phyloP scores from a whole-genome alignment of 306 rosid species.

The Corylus avellana region DNA sequence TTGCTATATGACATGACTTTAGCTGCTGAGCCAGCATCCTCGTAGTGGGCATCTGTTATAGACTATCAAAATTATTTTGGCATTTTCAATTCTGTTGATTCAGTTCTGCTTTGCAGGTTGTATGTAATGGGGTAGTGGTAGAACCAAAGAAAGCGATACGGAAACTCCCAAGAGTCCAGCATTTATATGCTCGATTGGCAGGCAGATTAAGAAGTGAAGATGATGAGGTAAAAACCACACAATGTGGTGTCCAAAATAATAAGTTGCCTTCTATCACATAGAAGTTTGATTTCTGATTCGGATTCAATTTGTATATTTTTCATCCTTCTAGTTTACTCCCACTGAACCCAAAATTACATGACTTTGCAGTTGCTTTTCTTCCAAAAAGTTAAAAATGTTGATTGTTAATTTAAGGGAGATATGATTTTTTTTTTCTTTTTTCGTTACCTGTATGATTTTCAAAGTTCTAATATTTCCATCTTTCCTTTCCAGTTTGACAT shows the following conservation, averaged over 20 bases:
- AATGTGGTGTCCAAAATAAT: constrained; percentile 7
- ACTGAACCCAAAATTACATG: not conserved
- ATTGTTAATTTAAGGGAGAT: constrained; percentile 11
- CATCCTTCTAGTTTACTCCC: not conserved
- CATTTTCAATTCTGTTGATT: not conserved
- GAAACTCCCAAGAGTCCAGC: constrained; percentile 88
- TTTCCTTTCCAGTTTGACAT: constrained; percentile 60
- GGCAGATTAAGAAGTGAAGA: constrained; percentile 74
- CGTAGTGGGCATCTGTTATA: not conserved
- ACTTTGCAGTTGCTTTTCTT: not conserved
- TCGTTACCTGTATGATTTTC: not conserved
- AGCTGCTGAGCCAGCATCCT: not conserved
- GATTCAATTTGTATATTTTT: not conserved
- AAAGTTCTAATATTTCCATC: constrained; percentile 14
- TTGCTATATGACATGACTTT: not conserved
- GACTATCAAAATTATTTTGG: not conserved
- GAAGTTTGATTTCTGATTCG: constrained; percentile 1
- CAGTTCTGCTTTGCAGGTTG: constrained; percentile 53
- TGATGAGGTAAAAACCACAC: constrained; percentile 69
- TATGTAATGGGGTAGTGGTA: constrained; percentile 60
- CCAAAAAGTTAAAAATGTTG: constrained; percentile 11
- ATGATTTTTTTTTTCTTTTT: not conserved
- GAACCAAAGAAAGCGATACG: constrained; percentile 71
- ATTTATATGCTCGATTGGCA: constrained; percentile 69
- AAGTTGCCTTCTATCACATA: constrained; percentile 7